Base-by-base conservation (phyloP, 1,139 yeast species). In the Wickerhamiella infanticola region DNA sequence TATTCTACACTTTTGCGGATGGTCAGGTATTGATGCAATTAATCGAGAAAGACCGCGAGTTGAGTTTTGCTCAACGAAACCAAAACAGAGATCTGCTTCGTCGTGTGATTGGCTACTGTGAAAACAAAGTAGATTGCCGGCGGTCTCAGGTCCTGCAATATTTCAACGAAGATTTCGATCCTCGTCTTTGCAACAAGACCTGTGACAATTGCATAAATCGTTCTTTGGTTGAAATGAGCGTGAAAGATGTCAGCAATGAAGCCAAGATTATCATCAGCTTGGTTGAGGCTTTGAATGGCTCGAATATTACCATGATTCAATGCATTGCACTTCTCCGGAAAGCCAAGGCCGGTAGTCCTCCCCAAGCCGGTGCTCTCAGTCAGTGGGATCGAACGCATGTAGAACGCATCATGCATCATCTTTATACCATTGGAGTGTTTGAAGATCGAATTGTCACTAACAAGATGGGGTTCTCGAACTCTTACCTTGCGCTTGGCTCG, bases 61-160 rank as follows among this genome's bases (percentile, higher is more conserved):
- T 84, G 50, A 81, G 75, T 47, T 63, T 67, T 35, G 73, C 64
- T 18, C 81, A 82, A 40, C 79, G 79, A 52, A 94, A 83, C 50
- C 82, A 79, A 51, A 95, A 90, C 62, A 64, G 79, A 51, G 74
- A 77, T 35, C 82, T 85, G 60, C 66, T 90, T 51, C 72, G 84
- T 47, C 88, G 84, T 54, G 96, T 90, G 29, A 76, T 83, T 50
- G 90, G 83, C 57, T 93, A 86, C 59, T 90, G 98, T 64, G 95
- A 88, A 51, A 90, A 90, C 63, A 72, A 74, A 5, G 78, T 86
- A 4, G 97, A 88, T 62, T 90, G 99, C 60, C 74, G 98, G 50
- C 71, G 98, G 50, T 75, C 79, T 57, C 88, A 86, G 55, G 95
- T 90, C 4, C 66, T 90, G 46, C 90, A 83, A 45, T 90, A 88